Evolutionary conservation across 1,139 yeast genomes (phyloP), one percentile per base, ranked within the genome.

Genomic region (Eremothecium cymbalariae): DNA sequence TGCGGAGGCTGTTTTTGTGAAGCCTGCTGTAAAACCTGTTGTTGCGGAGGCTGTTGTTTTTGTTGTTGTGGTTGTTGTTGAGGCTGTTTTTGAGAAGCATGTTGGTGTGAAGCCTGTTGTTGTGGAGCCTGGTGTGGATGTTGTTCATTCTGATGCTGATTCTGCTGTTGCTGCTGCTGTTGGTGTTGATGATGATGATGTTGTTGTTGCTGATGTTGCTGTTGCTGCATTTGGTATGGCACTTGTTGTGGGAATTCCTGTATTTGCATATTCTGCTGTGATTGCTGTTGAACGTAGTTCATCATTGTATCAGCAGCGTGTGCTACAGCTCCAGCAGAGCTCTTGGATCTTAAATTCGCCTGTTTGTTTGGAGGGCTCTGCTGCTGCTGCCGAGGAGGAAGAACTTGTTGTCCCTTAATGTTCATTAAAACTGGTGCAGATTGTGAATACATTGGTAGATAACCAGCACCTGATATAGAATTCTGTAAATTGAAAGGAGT

Each of bases 81-180:
- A 21, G 4, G 23, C 11, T 24, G 34, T 19, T 29, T 11, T 18
- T 8, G 22, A 5, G 6, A 4, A 12, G 9, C 13, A 23, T 4
- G 22, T 15, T 5, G 21, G 12, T 13, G 18, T 17, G 5, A 15
- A 15, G 20, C 22, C 23, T n/a, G 16, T 19, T 13, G 24, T 14
- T 5, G 19, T 9, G 9, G 19, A 12, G 18, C 11, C 19, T 5
- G 19, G 8, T 14, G 11, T 27, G n/a, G 28, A 3, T 31, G 19
- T 16, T 28, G 29, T 12, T 11, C 25, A 5, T 27, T 21, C 12
- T 20, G 36, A 4, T 33, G 46, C 8, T 37, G 41, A 18, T 38
- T 36, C 18, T 37, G 38, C 9, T 35, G 36, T 11, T 37, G 45
- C 9, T 39, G 43, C 26, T 34, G 42, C 25, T 35, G 30, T 18